phyloP scores from a whole-genome alignment of 2,329 filamentous ascomycete genomes.

The Colletotrichum sidae region DNA sequence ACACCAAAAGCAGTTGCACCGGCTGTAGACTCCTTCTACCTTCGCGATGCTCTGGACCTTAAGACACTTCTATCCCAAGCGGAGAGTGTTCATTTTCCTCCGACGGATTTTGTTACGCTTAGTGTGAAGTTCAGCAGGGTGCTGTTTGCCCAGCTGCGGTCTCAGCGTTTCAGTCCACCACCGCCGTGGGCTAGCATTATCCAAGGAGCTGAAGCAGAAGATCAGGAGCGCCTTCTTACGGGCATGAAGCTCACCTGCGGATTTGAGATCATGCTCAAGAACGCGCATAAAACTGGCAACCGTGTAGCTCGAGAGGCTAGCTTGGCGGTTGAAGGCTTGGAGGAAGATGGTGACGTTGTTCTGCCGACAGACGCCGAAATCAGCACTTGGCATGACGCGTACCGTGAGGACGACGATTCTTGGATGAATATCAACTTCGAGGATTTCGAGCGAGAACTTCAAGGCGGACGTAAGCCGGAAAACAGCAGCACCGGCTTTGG shows the following conservation, averaged over 20 bases:
- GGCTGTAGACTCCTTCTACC: conserved; percentile 91
- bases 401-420: conserved; percentile 82
- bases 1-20: conserved; percentile 82
- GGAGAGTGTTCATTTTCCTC: conserved; percentile 72
- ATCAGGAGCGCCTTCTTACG: conserved; percentile 65
- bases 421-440: conserved; percentile 95
- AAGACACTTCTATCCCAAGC: conserved; percentile 72
- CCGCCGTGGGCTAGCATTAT: conserved; percentile 58
- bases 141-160: conserved; percentile 89
- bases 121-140: conserved; percentile 88
- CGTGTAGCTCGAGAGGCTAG: conserved; percentile 79
- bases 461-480: conserved; percentile 47
- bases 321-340: conserved; percentile 80
- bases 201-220: conserved; percentile 42
- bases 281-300: conserved; percentile 75
- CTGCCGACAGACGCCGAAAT: conserved; percentile 84
- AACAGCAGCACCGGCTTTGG: conserved; percentile 64
- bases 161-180: conserved; percentile 82
- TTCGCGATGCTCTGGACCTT: conserved; percentile 83
- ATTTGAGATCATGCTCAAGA: conserved; percentile 85
- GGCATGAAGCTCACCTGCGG: conserved; percentile 93
- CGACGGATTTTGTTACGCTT: conserved; percentile 81
- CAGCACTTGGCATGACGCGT: conserved; percentile 69
- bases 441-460: conserved; percentile 87
- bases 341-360: conserved; percentile 72